phyloP scores from a whole-genome alignment of 2,329 filamentous ascomycete genomes.

The Graphilbum fragrans region DNA sequence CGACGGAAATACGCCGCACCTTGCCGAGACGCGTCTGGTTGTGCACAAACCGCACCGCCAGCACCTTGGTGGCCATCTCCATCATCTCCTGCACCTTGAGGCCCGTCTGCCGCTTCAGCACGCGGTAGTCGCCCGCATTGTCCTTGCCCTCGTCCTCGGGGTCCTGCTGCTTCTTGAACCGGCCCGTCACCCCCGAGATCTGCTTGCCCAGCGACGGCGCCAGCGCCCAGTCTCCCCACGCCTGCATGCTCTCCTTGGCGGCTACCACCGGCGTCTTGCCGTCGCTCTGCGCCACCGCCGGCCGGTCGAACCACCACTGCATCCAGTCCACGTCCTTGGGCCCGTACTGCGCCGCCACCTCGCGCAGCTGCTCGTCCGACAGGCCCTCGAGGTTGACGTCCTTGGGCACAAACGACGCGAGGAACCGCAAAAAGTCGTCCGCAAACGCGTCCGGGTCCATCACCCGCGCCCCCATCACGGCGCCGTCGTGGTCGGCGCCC shows the following conservation, averaged over 20 bases:
- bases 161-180: slow-evolving; percentile 35
- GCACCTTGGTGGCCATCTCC: slow-evolving; percentile 51
- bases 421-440: slow-evolving; percentile 40
- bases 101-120: slow-evolving; percentile 42
- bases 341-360: slow-evolving; percentile 17
- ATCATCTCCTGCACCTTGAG: slow-evolving; percentile 39
- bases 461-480: slow-evolving; percentile 31
- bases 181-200: slow-evolving; percentile 38
- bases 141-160: slow-evolving; percentile 38
- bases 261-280: slow-evolving; percentile 4
- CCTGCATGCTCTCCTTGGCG: neutral
- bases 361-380: slow-evolving; percentile 12
- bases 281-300: slow-evolving; percentile 21
- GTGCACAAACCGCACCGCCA: slow-evolving; percentile 62
- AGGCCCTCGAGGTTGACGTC: slow-evolving; percentile 14
- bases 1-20: slow-evolving; percentile 61
- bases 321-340: slow-evolving; percentile 18
- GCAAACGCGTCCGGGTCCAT: slow-evolving; percentile 50
- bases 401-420: slow-evolving; percentile 21
- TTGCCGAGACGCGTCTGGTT: slow-evolving; percentile 98
- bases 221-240: slow-evolving; percentile 27
- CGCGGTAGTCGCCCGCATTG: slow-evolving; percentile 35
- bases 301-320: slow-evolving; percentile 22
- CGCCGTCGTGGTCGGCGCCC: slow-evolving; percentile 18
- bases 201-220: slow-evolving; percentile 38